Conservation (phyloP, 2,329 filamentous ascomycete species). For the Rutstroemia sp. region DNA sequence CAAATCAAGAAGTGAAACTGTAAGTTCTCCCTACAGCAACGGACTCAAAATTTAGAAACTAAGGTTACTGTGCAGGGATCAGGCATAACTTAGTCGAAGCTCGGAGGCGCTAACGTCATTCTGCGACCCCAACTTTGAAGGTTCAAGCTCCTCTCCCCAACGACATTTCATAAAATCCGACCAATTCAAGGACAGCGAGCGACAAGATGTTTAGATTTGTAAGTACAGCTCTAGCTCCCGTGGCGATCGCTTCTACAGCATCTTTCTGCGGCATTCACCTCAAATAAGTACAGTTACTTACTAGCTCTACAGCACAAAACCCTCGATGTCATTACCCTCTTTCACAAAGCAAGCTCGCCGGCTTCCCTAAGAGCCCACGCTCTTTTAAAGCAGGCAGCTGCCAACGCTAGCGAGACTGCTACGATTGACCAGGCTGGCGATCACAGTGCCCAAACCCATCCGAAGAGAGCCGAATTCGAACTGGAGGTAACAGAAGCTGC, state of each 20-base stretch:
- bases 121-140: background rate
- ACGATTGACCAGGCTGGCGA: slow-evolving; percentile 70
- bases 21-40: background rate
- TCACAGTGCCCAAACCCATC: slow-evolving; percentile 50
- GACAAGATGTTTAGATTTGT: slow-evolving; percentile 32
- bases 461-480: slow-evolving; percentile 62
- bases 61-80: background rate
- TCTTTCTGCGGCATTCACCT: background rate
- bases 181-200: background rate
- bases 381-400: slow-evolving; percentile 73
- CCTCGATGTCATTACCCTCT: slow-evolving; percentile 89
- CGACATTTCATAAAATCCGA: background rate
- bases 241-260: background rate
- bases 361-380: slow-evolving; percentile 67
- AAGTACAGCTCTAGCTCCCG: slow-evolving; percentile 10
- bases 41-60: slow-evolving; percentile 4
- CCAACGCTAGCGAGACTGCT: slow-evolving; percentile 57
- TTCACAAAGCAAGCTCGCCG: slow-evolving; percentile 73
- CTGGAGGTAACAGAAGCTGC: slow-evolving; percentile 73
- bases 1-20: background rate
- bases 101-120: background rate
- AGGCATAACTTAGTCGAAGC: background rate
- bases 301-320: slow-evolving; percentile 56
- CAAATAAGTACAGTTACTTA: slow-evolving; percentile 3
- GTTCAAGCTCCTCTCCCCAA: background rate